A percentile compares a stretch with the other conserved stretches of the same genome.
These are phyloP conservation scores for Amphicarpaea edgeworthii DNA, from an alignment of 306 rosid species.

Conservation along the genomic window DNA sequence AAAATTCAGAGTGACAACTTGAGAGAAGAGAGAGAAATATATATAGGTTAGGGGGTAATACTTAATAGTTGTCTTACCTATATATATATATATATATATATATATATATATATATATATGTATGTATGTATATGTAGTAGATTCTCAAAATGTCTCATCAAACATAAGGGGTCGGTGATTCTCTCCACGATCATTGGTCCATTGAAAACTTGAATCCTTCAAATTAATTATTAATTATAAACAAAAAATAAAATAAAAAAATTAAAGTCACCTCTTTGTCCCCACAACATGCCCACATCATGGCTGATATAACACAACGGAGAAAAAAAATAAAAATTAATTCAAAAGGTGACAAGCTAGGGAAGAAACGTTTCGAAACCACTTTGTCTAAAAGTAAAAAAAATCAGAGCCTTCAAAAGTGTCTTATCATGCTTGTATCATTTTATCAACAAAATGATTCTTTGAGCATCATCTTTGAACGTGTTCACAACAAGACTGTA, in stretches of 20 bases:
- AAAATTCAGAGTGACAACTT: slow-evolving; percentile 39
- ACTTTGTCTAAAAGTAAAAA: slow-evolving; percentile 20
- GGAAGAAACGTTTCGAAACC: slow-evolving; percentile 51
- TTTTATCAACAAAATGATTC: slow-evolving; percentile 45
- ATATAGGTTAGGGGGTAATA: too few relatives aligned
- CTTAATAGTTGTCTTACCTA: slow-evolving; percentile 41
- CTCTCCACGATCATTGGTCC: slow-evolving; percentile 53
- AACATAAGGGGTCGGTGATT: slow-evolving; percentile 60
- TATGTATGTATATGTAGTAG: slow-evolving; percentile 46
- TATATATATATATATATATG: too few relatives aligned
- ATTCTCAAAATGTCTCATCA: slow-evolving; percentile 81
- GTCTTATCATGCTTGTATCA: slow-evolving; percentile 61
- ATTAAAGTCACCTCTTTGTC: slow-evolving; percentile 47
- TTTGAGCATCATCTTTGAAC: slow-evolving; percentile 51
- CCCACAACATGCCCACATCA: slow-evolving; percentile 55
- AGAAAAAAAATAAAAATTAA: not conserved
- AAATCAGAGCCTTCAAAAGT: slow-evolving; percentile 44
- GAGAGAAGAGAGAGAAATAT: slow-evolving; percentile 40
- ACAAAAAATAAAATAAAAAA: too few relatives aligned
- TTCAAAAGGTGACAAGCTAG: slow-evolving; percentile 13
- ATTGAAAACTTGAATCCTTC: slow-evolving; percentile 47
- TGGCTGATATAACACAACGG: slow-evolving; percentile 9
- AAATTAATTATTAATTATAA: too few relatives aligned
- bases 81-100: too few relatives aligned
- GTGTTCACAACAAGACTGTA: slow-evolving; percentile 33